Base-by-base conservation (phyloP, 2,329 filamentous ascomycete genomes). In the Xylaria sp. region DNA sequence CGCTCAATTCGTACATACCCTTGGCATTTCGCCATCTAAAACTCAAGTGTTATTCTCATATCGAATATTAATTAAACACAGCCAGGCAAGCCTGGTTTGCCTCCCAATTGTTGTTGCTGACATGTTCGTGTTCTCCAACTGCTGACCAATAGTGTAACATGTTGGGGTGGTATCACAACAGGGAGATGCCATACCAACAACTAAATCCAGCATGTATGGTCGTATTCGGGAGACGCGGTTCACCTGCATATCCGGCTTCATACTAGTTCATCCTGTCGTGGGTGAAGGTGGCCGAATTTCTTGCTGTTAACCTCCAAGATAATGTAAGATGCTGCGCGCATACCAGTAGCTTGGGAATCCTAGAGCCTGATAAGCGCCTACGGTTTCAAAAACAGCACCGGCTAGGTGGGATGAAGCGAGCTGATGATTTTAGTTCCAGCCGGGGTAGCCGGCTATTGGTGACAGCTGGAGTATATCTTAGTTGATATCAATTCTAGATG, bases 191-290 rank as follows among this genome's bases (percentile, higher is more conserved):
- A 54, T 40, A 7, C n/a, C n/a, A 28, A 57, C n/a, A 28, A 57
- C 11, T 48, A 42, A 66, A 42, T 38, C 23, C 17, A 17, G 7
- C 7, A 36, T 42, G 9, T 56, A 15, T 48, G 26, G 40, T 64
- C 56, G 65, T 64, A 64, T 68, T 31, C 66, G 57, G 66, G 42
- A 60, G 61, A 36, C 40, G 36, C 66, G 66, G 65, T 20, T 49
- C n/a, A 26, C 57, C 36, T 57, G 42, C 60, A 59, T 51, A 26
- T 33, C 11, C 11, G 56, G 57, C 36, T 48, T 46, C 15, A 33
- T 20, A n/a, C 17, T 31, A 23, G 26, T 17, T 10, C 15, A 38
- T 23, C 20, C 38, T 33, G 42, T 49, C 7, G 42, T 46, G 17
- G 13, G 20, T 6, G 7, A 33, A 26, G 28, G 26, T 20, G n/a